Evolutionary conservation across 2,329 filamentous ascomycete species (phyloP).

Genomic region (Fusarium xyrophilum): DNA sequence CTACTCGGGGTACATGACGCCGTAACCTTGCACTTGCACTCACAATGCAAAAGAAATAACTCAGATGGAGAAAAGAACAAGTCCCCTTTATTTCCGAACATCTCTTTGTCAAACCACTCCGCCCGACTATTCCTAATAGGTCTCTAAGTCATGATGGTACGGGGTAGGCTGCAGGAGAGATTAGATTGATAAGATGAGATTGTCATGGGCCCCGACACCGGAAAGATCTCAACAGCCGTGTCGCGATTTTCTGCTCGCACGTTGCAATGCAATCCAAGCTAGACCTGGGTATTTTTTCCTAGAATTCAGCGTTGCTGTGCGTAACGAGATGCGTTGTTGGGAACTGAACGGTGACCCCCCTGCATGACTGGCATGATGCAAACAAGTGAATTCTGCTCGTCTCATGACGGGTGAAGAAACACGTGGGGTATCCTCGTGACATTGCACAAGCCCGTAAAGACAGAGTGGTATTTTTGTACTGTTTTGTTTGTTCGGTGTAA

Average conservation of each 20-base stretch:
- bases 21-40: background rate
- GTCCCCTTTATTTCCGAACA: background rate
- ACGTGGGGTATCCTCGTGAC: constrained; percentile 22
- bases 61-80: background rate
- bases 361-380: background rate
- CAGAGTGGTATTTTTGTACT: background rate
- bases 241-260: constrained; percentile 25
- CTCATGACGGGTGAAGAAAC: constrained; percentile 30
- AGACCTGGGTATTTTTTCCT: background rate
- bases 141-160: constrained; percentile 22
- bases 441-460: background rate
- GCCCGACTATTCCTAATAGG: background rate
- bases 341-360: background rate
- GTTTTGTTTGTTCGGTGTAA: background rate
- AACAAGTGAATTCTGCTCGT: constrained; percentile 24
- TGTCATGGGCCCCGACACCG: constrained; percentile 29
- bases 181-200: constrained; percentile 39
- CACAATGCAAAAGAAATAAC: background rate
- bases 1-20: background rate
- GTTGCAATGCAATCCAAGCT: background rate
- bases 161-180: constrained; percentile 21
- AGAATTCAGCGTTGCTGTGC: constrained; percentile 8
- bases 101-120: constrained; percentile 1
- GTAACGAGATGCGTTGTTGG: constrained; percentile 13
- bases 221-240: constrained; percentile 22